Percentiles rank a stretch among this genome's conserved stretches.
These are phyloP conservation scores for Escallonia herrerae DNA, from an alignment of 129 eudicot species.

Conservation along the genomic window DNA sequence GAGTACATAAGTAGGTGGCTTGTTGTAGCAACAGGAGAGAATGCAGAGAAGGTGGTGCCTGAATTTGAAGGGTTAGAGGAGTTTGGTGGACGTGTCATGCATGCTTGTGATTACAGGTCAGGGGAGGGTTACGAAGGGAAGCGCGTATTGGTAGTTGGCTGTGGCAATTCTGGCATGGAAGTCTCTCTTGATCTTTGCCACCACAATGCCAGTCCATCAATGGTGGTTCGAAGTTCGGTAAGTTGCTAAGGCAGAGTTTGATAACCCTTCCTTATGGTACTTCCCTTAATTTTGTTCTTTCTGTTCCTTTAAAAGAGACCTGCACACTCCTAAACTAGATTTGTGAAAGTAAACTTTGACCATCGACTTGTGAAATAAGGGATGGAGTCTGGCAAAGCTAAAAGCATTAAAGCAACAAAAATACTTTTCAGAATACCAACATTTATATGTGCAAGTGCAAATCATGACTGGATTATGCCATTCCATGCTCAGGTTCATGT, in stretches of 20 bases:
- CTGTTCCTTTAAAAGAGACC: too few relatives aligned
- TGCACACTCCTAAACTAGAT: too few relatives aligned
- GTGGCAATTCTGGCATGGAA: conserved; percentile 99
- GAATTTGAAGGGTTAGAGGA: conserved; percentile 62
- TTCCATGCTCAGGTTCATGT: conserved; percentile 65
- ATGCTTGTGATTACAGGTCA: conserved; percentile 83
- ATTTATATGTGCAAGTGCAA: too few relatives aligned
- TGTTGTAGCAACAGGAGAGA: conserved; percentile 95
- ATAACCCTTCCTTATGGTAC: too few relatives aligned
- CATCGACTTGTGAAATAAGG: too few relatives aligned
- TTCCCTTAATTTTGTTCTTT: too few relatives aligned
- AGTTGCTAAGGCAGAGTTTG: conserved; percentile 10
- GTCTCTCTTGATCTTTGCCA: conserved; percentile 88
- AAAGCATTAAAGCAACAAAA: too few relatives aligned
- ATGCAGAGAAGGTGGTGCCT: conserved; percentile 84
- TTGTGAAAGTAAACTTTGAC: too few relatives aligned
- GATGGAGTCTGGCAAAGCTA: too few relatives aligned
- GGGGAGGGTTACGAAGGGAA: conserved; percentile 58
- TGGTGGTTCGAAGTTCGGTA: conserved; percentile 93
- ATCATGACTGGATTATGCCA: too few relatives aligned
- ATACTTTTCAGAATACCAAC: too few relatives aligned
- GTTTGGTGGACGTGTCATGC: conserved; percentile 67
- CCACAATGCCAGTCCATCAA: conserved; percentile 63
- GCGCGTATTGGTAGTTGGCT: conserved; percentile 71
- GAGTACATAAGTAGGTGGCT: conserved; percentile 95